A percentile compares a stretch with the other conserved stretches of the same genome.
phyloP scores from a whole-genome alignment of 495 filamentous ascomycete genomes.

The Bombardia bombarda region DNA sequence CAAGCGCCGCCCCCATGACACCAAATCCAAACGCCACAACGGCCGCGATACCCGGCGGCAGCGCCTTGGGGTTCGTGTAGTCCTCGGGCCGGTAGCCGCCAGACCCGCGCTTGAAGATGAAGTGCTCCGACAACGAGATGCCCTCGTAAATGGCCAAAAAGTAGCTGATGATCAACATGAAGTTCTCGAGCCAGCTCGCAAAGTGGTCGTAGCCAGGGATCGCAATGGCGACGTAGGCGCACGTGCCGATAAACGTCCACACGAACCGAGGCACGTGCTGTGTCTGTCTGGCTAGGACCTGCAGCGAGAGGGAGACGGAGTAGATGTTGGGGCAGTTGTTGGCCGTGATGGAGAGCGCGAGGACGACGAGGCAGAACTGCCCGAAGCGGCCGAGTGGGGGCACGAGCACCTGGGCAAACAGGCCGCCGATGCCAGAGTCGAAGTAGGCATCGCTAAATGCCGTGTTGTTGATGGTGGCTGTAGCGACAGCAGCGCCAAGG shows the following conservation, averaged over 20 bases:
- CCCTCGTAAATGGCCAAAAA: slow-evolving; percentile 80
- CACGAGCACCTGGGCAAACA: slow-evolving; percentile 60
- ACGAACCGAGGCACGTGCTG: slow-evolving; percentile 68
- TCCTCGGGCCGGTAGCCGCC: slow-evolving; percentile 51
- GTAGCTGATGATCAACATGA: slow-evolving; percentile 75
- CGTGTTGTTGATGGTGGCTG: slow-evolving; percentile 48
- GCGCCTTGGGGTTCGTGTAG: slow-evolving; percentile 50
- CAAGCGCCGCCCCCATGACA: slow-evolving; percentile 62
- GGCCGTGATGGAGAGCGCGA: slow-evolving; percentile 71
- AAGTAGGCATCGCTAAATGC: slow-evolving; percentile 55
- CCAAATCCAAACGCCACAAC: slow-evolving; percentile 59
- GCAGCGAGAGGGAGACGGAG: slow-evolving; percentile 67
- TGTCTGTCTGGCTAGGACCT: slow-evolving; percentile 57
- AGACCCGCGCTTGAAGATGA: slow-evolving; percentile 64
- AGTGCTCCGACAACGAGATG: slow-evolving; percentile 66
- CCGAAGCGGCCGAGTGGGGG: slow-evolving; percentile 65
- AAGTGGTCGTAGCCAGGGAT: slow-evolving; percentile 74
- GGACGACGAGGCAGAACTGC: slow-evolving; percentile 73
- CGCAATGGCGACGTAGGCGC: slow-evolving; percentile 64
- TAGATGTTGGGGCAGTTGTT: slow-evolving; percentile 91
- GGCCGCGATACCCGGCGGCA: slow-evolving; percentile 69
- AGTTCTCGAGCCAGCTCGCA: slow-evolving; percentile 62
- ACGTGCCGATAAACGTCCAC: slow-evolving; percentile 63
- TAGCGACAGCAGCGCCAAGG: slow-evolving; percentile 66
- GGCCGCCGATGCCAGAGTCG: slow-evolving; percentile 57